These are phyloP conservation scores for Blastomyces gilchristii DNA, from an alignment of 2,329 filamentous ascomycete species.

Conservation along the genomic window DNA sequence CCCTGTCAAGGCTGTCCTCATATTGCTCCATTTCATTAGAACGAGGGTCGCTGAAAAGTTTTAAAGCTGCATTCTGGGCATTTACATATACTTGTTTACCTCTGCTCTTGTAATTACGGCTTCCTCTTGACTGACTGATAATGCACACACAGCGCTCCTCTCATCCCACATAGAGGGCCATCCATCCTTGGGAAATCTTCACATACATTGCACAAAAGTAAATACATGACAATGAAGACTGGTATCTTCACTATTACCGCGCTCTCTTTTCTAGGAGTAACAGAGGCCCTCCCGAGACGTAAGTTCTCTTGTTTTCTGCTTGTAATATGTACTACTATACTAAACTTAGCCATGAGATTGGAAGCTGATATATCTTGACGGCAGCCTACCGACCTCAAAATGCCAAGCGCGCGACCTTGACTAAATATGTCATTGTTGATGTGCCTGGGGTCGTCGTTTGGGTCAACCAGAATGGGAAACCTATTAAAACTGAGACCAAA, in stretches of 20 bases:
- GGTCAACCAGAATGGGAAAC: constrained; percentile 49
- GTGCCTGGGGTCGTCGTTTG: constrained; percentile 48
- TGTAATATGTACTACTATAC: not conserved
- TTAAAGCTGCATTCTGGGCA: not conserved
- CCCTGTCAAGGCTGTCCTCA: not conserved
- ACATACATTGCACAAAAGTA: not conserved
- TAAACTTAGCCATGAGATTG: not conserved
- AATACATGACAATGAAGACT: constrained; percentile 36
- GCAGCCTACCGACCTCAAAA: constrained; percentile 24
- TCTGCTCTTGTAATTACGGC: not conserved
- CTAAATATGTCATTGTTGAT: constrained; percentile 29
- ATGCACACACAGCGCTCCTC: constrained; percentile 5
- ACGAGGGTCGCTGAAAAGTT: not conserved
- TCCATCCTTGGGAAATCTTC: not conserved
- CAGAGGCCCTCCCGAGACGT: constrained; percentile 35
- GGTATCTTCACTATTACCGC: constrained; percentile 29
- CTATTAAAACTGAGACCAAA: constrained; percentile 31
- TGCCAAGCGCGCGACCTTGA: constrained; percentile 30
- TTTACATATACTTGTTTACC: not conserved
- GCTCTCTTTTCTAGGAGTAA: constrained; percentile 33
- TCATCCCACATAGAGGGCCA: not conserved
- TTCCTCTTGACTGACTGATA: not conserved
- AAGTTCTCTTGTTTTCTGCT: constrained; percentile 12
- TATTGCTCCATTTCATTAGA: not conserved
- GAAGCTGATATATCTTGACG: constrained; percentile 5